Evolutionary conservation across 495 filamentous ascomycete species (phyloP).

Genomic region (Hypoxylon cercidicola): DNA sequence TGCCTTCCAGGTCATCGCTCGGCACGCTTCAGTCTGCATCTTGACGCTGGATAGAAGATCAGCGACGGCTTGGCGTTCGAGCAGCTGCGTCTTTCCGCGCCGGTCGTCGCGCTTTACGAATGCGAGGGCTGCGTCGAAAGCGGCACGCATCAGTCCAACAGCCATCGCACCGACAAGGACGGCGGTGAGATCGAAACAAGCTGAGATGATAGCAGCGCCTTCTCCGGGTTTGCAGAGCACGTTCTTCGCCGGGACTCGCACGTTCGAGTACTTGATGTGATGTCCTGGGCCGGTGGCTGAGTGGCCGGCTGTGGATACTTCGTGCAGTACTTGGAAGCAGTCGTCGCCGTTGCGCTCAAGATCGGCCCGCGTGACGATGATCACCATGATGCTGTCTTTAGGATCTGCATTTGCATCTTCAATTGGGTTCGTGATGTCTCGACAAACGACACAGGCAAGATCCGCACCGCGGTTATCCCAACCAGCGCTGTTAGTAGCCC

Average conservation of each 20-base stretch:
- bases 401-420: constrained; percentile 44
- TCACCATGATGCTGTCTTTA: constrained; percentile 55
- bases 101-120: constrained; percentile 59
- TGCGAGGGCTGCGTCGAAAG: constrained; percentile 61
- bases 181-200: constrained; percentile 56
- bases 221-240: constrained; percentile 56
- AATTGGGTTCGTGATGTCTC: constrained; percentile 46
- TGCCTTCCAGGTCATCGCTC: constrained; percentile 64
- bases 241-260: constrained; percentile 59
- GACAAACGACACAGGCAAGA: constrained; percentile 64
- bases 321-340: constrained; percentile 55
- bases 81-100: constrained; percentile 53
- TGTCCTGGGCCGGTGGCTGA: constrained; percentile 55
- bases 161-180: constrained; percentile 64
- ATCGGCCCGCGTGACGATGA: constrained; percentile 59
- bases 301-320: constrained; percentile 57
- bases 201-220: constrained; percentile 51
- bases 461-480: constrained; percentile 65
- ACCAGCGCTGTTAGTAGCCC: constrained; percentile 65
- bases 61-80: constrained; percentile 60
- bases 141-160: constrained; percentile 63
- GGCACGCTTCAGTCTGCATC: constrained; percentile 63
- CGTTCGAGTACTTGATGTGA: constrained; percentile 58
- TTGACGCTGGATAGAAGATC: constrained; percentile 64
- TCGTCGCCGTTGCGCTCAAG: constrained; percentile 51